phyloP scores from a whole-genome alignment of 106 monocot genomes.

The Agapanthus africanus region DNA sequence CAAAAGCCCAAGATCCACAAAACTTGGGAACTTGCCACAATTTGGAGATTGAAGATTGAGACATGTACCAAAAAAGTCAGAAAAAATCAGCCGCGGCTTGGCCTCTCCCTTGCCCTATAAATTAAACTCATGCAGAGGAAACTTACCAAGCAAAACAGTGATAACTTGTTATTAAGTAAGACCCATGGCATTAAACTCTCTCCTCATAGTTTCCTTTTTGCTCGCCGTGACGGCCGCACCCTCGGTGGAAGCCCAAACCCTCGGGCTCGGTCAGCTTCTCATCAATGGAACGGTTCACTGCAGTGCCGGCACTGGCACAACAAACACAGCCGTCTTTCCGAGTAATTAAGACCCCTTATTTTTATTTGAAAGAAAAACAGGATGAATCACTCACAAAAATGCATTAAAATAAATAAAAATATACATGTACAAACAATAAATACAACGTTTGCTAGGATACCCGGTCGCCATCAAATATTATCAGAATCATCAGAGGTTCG shows the following conservation, averaged over 20 bases:
- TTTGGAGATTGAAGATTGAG: neutral
- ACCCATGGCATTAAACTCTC: constrained; percentile 16
- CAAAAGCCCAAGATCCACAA: neutral
- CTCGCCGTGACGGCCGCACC: constrained; percentile 11
- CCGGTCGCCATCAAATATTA: too few species aligned
- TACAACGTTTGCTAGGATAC: too few species aligned
- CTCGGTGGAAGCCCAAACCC: constrained; percentile 23
- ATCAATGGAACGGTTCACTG: constrained; percentile 40
- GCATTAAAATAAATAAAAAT: too few species aligned
- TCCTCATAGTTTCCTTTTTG: constrained; percentile 10
- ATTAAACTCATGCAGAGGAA: neutral
- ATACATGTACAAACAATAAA: too few species aligned
- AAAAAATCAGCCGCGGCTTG: constrained; percentile 1
- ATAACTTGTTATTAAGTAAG: neutral
- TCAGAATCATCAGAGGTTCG: too few species aligned
- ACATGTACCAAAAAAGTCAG: constrained; percentile 5
- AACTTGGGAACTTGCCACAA: neutral
- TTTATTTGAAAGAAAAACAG: neutral
- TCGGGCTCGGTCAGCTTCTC: constrained; percentile 19
- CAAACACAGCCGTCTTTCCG: constrained; percentile 21
- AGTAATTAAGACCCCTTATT: constrained; percentile 13
- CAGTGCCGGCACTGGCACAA: constrained; percentile 10
- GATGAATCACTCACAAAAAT: too few species aligned
- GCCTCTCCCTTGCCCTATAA: constrained; percentile 9
- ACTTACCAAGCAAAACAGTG: neutral